Percentiles rank a stretch among this genome's conserved stretches.
phyloP scores from a whole-genome alignment of 306 rosid species.

The Senna tora region DNA sequence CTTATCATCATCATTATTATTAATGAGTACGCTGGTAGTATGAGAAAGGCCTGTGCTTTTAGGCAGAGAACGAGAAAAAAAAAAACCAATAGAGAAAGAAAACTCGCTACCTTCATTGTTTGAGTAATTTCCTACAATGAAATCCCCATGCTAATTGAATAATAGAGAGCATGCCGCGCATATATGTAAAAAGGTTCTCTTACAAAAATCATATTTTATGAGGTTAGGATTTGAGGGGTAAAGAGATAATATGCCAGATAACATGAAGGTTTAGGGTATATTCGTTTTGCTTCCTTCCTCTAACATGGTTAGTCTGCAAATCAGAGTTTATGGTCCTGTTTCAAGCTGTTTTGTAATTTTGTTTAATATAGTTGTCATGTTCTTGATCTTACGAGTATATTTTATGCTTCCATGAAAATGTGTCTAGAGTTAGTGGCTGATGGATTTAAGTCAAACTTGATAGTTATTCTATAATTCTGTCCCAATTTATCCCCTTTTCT shows the following conservation, averaged over 20 bases:
- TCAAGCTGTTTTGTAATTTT: neutral
- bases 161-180: neutral
- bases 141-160: slow-evolving; percentile 6
- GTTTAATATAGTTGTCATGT: neutral
- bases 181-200: neutral
- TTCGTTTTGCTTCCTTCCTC: neutral
- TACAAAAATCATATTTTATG: neutral
- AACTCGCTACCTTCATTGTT: neutral
- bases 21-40: slow-evolving; percentile 6
- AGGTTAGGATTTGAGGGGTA: neutral
- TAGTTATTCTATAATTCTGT: neutral
- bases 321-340: neutral
- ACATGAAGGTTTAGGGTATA: neutral
- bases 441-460: slow-evolving; percentile 1
- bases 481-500: neutral
- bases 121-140: slow-evolving; percentile 15
- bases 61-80: neutral
- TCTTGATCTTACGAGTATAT: neutral
- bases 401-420: neutral
- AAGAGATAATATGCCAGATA: neutral
- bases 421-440: neutral
- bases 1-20: neutral
- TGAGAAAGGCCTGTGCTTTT: slow-evolving; percentile 9
- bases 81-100: no score
- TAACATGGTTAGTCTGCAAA: neutral